Conservation (phyloP, 1,284 basidiomycete genomes). For the Earliella scabrosa region DNA sequence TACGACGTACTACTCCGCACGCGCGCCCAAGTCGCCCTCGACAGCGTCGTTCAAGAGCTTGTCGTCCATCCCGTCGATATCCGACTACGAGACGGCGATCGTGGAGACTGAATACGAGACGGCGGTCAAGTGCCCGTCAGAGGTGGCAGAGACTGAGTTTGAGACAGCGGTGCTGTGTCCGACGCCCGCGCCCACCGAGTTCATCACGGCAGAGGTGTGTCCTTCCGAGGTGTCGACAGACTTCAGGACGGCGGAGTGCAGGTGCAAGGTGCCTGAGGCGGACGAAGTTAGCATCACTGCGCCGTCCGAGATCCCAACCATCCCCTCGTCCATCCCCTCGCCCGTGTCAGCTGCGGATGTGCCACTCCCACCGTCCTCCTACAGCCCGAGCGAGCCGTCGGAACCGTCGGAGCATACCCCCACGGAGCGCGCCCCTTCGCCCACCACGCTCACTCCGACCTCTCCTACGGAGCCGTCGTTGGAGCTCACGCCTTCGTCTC, state of each 20-base stretch:
- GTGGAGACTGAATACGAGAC: conserved; percentile 55
- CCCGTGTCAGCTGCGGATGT: too few species aligned
- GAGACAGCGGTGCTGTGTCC: conserved; percentile 55
- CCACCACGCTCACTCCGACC: conserved; percentile 13
- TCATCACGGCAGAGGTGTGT: conserved; percentile 54
- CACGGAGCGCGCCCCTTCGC: conserved; percentile 16
- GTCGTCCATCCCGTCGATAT: conserved; percentile 55
- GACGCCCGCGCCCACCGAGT: conserved; percentile 51
- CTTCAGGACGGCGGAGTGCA: conserved; percentile 40
- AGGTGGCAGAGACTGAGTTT: conserved; percentile 51
- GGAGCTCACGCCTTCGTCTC: conserved; percentile 12
- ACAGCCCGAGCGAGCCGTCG: conserved; percentile 37
- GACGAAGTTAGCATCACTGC: conserved; percentile 28
- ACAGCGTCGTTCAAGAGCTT: conserved; percentile 47
- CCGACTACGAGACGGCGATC: conserved; percentile 57
- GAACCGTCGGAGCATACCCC: conserved; percentile 24
- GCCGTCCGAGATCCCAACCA: conserved; percentile 35
- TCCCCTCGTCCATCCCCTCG: conserved; percentile 29
- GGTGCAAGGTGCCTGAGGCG: conserved; percentile 26
- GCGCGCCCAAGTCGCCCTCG: conserved; percentile 39
- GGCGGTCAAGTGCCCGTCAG: conserved; percentile 48
- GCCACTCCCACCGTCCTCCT: conserved; percentile 43
- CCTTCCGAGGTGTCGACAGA: conserved; percentile 44
- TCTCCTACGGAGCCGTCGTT: conserved; percentile 20
- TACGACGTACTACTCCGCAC: conserved; percentile 33